Base-by-base conservation (phyloP, 352 stramenopile genomes). In the Pythium phragmitis region DNA sequence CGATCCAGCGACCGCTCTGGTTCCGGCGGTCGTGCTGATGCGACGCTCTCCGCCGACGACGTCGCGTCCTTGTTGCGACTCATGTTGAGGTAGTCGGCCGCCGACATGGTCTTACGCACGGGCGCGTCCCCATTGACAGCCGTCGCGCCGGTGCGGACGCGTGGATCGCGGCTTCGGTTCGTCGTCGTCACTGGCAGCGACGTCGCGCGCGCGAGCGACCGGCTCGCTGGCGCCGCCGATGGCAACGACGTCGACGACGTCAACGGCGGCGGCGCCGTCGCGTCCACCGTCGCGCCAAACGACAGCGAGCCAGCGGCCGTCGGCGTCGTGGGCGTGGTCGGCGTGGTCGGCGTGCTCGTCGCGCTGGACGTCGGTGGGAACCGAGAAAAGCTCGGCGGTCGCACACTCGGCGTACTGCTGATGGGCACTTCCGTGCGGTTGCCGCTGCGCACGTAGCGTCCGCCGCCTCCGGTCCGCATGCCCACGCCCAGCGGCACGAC, bases 381-480 rank as follows among this genome's bases (percentile, higher is more conserved):
- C 6, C 50, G 52, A 7, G 49, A 53, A 45, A 65, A 60, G 34
- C 56, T 69, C 12, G 63, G 56, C 12, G 56, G 41, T 9, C 49
- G 63, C 16, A 63, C 48, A 19, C 50, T 58, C 8, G 34, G 26
- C 26, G 26, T 30, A 26, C 28, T 14, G 7, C 36, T 54, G 52
- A 0, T 59, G 41, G 37, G 56, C 2, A 49, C n/a, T 21, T 56
- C 65, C 1, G 76, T 36, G 4, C 67, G 66, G 26, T 80, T 92
- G 42, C 80, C 80, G 33, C 79, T 90, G 39, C 86, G 77, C 17
- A 92, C 79, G 57, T 92, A 92, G 49, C 82, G 65, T 30, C 82
- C 81, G 28, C 82, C 82, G 57, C 75, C 77, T 5, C 60, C 45
- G n/a, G 73, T 28, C 19, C 60, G 37, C 53, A 76, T 26, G 48